Evolutionary conservation across 2,329 filamentous ascomycete species (phyloP), one percentile per base, ranked within the genome.

Genomic region (Xylariomycetidae sp.): DNA sequence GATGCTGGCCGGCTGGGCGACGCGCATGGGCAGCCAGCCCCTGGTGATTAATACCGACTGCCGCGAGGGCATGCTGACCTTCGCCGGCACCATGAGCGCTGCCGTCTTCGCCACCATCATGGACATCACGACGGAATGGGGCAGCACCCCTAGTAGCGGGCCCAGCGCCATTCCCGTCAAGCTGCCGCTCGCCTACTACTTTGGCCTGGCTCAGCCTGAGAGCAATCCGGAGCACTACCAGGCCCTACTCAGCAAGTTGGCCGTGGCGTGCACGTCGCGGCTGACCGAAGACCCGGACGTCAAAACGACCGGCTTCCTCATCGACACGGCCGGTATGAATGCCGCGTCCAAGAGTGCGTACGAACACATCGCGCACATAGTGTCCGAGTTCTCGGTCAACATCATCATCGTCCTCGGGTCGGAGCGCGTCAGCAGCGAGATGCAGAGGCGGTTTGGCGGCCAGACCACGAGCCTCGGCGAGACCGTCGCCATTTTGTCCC

Each of bases 131-230:
- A 68, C 71, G 3, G 85, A 90, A 51, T 96, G 88, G 81, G 92
- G 92, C 8, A 87, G 77, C 46, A 89, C 87, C 48, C 89, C 90
- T 0, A 94, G 89, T 50, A 94, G 85, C 45, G 92, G 90, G 0
- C 89, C 92, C 1, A 92, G 84, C 48, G 77, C 81, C 1, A 80
- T 94, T 13, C 89, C 90, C 0, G 87, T 95, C 33, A 97, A 96
- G 67, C 70, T 95, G 49, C 92, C 92, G 5, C 66, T 98, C 34
- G 88, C 90, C 17, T 94, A 95, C 56, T 87, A 88, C 60, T 94
- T 86, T 58, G 90, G 92, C 12, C 69, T 84, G 42, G 71, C 77
- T 33, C 79, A 71, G 41, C 76, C 87, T 1, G 82, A 88, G 47
- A 84, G 88, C 31, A 84, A 88, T 40, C 70, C 75, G 0, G 73